Base-by-base conservation (phyloP, 1,284 basidiomycete genomes). In the Ceratobasidium sp. region DNA sequence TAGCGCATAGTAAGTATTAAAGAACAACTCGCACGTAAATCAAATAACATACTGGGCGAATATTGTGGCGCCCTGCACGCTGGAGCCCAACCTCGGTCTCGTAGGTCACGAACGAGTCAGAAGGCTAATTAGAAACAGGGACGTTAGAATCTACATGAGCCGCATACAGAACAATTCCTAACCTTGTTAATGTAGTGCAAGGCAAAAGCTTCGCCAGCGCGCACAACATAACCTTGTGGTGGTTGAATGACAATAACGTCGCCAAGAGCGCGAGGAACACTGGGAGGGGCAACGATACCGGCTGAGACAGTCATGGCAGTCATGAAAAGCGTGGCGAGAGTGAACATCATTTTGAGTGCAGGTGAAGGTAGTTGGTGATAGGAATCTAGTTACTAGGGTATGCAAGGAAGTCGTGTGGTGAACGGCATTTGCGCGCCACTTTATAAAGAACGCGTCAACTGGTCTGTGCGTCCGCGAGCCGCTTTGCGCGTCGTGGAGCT, bases 161-260 rank as follows among this genome's bases (percentile, higher is more conserved):
- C n/a, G 32, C 11, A 23, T 13, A n/a, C 18, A 35, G 28, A 43
- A 47, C 23, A 18, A 47, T 7, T 21, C 6, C 35, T 5, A 26
- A 70, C 66, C 66, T 70, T 70, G 66, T 47, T 70, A 52, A 70
- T 70, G 28, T 70, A 70, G 54, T 70, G 66, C 35, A 70, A 55
- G 23, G 66, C 54, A 26, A 70, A 70, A 1, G 54, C 38, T 11
- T 70, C 66, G 5, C 66, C 66, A 35, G 66, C 66, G 35, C 66
- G 66, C 14, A 70, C 66, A 8, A 70, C 66, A 28, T 43, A 58
- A 43, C 54, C 66, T 23, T 58, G 66, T 7, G 66, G 66, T 4
- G 66, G 66, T 54, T 70, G 66, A 41, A 70, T 52, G 43, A 70
- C 28, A 21, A 70, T 70, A 5, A 70, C 44, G 23, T 70, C 66